Evolutionary conservation across 202 grass and related monocot genomes (phyloP).

Genomic region (Setaria viridis): DNA sequence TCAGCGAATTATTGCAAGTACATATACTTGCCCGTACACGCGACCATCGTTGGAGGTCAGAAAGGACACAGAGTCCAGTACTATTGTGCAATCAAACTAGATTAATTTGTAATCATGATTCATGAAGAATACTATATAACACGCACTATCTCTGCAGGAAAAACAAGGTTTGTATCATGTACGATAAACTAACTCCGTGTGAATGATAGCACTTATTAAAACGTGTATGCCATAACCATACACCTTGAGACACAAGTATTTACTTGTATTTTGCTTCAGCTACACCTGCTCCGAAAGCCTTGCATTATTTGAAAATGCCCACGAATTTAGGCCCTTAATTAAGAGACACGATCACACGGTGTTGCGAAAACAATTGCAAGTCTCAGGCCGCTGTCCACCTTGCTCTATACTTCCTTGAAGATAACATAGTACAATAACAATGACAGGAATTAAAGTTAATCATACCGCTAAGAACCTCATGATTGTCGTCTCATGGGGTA

Average conservation of each 20-base stretch:
- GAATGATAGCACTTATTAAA: background rate
- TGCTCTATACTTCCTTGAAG: background rate
- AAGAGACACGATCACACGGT: background rate
- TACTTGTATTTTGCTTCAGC: background rate
- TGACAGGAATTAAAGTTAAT: background rate
- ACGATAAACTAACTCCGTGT: background rate
- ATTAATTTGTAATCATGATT: background rate
- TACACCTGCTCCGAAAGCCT: background rate
- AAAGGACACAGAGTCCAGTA: background rate
- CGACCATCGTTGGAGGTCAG: background rate
- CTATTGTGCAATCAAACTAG: background rate
- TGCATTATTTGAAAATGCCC: background rate
- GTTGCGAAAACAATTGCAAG: background rate
- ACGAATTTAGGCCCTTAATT: too few relatives aligned
- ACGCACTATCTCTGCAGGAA: background rate
- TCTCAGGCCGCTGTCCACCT: background rate
- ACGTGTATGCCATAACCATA: background rate
- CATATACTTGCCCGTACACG: background rate
- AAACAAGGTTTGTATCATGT: background rate
- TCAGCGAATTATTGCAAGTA: background rate
- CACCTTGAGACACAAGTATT: background rate
- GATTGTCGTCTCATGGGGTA: background rate
- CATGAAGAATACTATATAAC: background rate
- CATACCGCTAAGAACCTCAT: background rate
- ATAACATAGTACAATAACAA: background rate